Percentiles rank a stretch among this genome's conserved stretches.
Conservation (phyloP, 257 asterid genomes). For the Anisodus acutangulus region DNA sequence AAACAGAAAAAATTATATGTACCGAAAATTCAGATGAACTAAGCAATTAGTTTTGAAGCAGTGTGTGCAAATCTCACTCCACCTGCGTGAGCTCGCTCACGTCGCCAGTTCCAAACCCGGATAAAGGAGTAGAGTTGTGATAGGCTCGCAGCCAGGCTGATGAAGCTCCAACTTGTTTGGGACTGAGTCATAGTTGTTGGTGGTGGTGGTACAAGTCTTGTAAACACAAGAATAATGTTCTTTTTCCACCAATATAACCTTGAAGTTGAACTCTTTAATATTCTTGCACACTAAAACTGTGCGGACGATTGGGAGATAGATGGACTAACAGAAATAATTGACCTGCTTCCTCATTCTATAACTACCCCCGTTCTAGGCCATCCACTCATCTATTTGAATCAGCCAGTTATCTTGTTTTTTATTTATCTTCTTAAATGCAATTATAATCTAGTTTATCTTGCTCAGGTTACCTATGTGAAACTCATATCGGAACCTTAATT, state of each 20-base stretch:
- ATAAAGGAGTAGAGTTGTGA: neutral
- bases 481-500: neutral
- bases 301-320: neutral
- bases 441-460: neutral
- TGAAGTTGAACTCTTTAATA: neutral
- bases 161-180: neutral
- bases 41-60: neutral
- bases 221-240: neutral
- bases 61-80: neutral
- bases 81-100: neutral
- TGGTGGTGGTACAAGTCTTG: neutral
- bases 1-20: neutral
- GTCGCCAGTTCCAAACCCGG: neutral
- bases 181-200: neutral
- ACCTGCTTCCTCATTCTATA: constrained; percentile 17
- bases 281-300: neutral
- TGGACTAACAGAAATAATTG: neutral
- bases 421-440: neutral
- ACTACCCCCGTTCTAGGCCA: constrained; percentile 6
- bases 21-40: neutral
- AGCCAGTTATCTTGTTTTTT: neutral
- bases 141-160: neutral
- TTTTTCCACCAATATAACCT: neutral
- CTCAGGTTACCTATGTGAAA: neutral
- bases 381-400: neutral